phyloP scores from a whole-genome alignment of 768 basidiomycete species.

The Suillus americanus region DNA sequence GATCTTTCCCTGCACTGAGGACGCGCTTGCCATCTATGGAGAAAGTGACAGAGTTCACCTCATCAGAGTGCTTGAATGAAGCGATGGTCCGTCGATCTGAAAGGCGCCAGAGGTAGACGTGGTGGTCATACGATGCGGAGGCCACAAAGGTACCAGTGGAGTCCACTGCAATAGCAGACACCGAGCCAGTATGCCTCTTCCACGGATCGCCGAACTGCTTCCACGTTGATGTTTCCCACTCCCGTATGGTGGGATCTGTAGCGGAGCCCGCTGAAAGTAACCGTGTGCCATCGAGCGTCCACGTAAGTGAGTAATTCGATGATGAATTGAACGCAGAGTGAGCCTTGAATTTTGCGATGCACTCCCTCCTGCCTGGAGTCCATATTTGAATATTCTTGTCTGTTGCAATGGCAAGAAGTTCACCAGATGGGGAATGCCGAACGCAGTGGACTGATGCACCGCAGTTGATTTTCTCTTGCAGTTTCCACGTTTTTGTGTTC shows the following conservation, averaged over 20 bases:
- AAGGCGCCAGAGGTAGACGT: too few species aligned
- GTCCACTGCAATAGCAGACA: neutral
- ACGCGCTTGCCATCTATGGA: neutral
- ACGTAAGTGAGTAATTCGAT: neutral
- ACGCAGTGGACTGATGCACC: too few species aligned
- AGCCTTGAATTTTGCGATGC: neutral
- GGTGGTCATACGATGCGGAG: too few species aligned
- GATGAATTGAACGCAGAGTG: neutral
- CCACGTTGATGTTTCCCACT: neutral
- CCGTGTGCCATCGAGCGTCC: neutral
- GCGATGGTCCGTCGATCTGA: neutral
- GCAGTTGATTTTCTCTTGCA: neutral
- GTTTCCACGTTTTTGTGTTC: neutral
- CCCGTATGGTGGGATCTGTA: neutral
- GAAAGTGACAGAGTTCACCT: neutral
- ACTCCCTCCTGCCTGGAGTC: neutral
- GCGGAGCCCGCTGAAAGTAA: neutral
- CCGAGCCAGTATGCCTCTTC: neutral
- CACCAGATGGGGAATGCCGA: neutral
- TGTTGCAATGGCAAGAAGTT: neutral
- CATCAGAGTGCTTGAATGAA: neutral
- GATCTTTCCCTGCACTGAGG: too few species aligned
- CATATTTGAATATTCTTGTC: neutral
- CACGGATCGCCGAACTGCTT: neutral
- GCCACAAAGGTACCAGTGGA: neutral